A percentile compares a stretch with the other conserved stretches of the same genome.
These are phyloP conservation scores for Angomonas desouzai DNA, from an alignment of 208 protist species.

Conservation along the genomic window DNA sequence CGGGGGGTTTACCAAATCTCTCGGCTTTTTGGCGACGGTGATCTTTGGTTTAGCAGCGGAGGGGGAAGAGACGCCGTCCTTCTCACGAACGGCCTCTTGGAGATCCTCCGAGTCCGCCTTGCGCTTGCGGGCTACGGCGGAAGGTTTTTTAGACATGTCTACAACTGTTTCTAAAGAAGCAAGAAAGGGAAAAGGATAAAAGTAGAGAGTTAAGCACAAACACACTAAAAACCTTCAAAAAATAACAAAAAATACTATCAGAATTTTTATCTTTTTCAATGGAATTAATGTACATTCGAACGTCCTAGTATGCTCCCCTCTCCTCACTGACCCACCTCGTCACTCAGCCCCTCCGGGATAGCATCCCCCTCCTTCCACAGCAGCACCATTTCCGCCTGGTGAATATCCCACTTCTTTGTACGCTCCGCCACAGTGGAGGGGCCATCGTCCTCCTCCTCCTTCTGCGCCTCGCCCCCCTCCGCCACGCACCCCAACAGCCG, in stretches of 20 bases:
- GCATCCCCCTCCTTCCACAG: constrained; percentile 65
- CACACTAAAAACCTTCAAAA: no score
- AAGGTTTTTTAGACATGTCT: not conserved
- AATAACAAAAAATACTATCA: no score
- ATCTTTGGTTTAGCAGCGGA: not conserved
- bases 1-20: constrained; percentile 3
- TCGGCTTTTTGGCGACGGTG: not conserved
- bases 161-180: not conserved
- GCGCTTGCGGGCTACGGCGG: not conserved
- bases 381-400: constrained; percentile 51
- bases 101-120: not conserved
- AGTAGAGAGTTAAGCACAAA: not conserved
- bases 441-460: not conserved
- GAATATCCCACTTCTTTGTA: constrained; percentile 44
- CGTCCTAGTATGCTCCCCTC: no score
- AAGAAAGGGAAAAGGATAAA: constrained; percentile 9
- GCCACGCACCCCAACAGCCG: constrained; percentile 25
- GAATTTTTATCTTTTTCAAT: not conserved
- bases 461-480: not conserved
- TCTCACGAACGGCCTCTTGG: not conserved
- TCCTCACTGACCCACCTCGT: not conserved
- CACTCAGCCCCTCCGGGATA: constrained; percentile 38
- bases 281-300: not conserved
- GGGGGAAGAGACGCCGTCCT: not conserved
- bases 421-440: not conserved